Base-by-base conservation (phyloP, 495 filamentous ascomycete genomes). In the Penicillium goetzii region DNA sequence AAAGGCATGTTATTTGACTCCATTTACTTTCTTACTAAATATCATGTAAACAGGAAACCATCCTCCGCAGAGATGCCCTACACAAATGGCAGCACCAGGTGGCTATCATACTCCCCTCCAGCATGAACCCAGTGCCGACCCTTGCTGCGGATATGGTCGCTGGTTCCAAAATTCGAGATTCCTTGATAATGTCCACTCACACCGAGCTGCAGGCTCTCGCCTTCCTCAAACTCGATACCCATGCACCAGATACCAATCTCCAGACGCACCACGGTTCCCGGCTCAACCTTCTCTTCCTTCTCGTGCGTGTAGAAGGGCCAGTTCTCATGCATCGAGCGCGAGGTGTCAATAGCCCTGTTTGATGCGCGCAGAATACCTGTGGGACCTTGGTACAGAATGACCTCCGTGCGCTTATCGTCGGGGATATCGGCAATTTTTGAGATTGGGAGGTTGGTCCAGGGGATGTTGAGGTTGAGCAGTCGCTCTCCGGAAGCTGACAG, bases 221-320 rank as follows among this genome's bases (percentile, higher is more conserved):
- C 63, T 6, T 28, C 59, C 21, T 65, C 66, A 32, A 62, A 65
- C 14, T 68, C 63, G 3, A 65, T 53, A 11, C 59, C 66, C 66
- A 68, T 68, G 4, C 36, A 58, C 63, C 63, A 65, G n/a, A 68
- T 64, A 2, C 66, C 66, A 57, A 68, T 64, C 50, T 68, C 66
- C 14, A 68, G 33, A 23, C 58, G 47, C n/a, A 65, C 66, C 23
- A 65, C 52, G 0, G 62, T 53, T 11, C 63, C 56, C 6, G 59
- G 47, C 30, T 34, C 8, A 5, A 68, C 45, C 32, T 62, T 68
- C 9, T 65, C 56, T 8, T 59, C 56, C 33, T 58, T 56, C 1
- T 58, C 49, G 33, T 65, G 62, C 7, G 59, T 61, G 15, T 65
- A 59, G 50, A 60, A 65, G 10, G 59, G 59, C 51, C 60, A 68